A percentile compares a stretch with the other conserved stretches of the same genome.
Conservation (phyloP, 1,284 basidiomycete genomes). For the Cryptococcus floricola region DNA sequence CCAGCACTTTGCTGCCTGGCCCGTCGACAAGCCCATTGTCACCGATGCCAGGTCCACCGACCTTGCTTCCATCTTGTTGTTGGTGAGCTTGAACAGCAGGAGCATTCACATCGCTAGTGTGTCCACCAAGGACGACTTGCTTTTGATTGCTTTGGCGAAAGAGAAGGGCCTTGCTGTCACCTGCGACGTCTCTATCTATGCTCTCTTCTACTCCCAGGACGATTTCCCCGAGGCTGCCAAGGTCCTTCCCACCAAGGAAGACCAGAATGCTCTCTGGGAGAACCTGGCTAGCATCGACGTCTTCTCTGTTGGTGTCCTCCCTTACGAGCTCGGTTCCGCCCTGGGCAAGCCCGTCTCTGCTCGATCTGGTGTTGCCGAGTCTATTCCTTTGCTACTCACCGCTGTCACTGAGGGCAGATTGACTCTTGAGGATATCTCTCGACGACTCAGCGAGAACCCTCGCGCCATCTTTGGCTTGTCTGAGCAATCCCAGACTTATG, state of each 20-base stretch:
- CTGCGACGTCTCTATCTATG: conserved; percentile 91
- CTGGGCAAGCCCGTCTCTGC: conserved; percentile 64
- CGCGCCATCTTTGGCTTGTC: conserved; percentile 86
- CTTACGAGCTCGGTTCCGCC: conserved; percentile 71
- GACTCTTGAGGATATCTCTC: conserved; percentile 75
- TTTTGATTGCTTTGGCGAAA: conserved; percentile 91
- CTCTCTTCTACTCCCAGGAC: conserved; percentile 81
- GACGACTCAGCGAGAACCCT: conserved; percentile 85
- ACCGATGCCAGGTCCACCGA: conserved; percentile 90
- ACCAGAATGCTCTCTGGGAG: conserved; percentile 84
- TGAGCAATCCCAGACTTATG: conserved; percentile 78
- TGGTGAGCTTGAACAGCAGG: conserved; percentile 87
- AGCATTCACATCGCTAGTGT: conserved; percentile 94
- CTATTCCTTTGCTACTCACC: conserved; percentile 79
- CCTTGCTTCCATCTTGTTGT: conserved; percentile 85
- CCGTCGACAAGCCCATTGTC: conserved; percentile 83
- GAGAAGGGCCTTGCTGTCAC: conserved; percentile 90
- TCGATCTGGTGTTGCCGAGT: conserved; percentile 80
- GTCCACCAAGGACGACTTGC: conserved; percentile 78
- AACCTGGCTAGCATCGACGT: conserved; percentile 81
- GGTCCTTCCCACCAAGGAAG: conserved; percentile 66
- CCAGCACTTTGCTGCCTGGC: conserved; percentile 87
- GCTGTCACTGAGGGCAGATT: conserved; percentile 78
- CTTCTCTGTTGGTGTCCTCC: conserved; percentile 83
- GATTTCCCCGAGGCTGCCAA: conserved; percentile 63